A percentile compares a stretch with the other conserved stretches of the same genome.
phyloP scores from a whole-genome alignment of 2,329 filamentous ascomycete genomes.

The Aspergillus fumigatus region DNA sequence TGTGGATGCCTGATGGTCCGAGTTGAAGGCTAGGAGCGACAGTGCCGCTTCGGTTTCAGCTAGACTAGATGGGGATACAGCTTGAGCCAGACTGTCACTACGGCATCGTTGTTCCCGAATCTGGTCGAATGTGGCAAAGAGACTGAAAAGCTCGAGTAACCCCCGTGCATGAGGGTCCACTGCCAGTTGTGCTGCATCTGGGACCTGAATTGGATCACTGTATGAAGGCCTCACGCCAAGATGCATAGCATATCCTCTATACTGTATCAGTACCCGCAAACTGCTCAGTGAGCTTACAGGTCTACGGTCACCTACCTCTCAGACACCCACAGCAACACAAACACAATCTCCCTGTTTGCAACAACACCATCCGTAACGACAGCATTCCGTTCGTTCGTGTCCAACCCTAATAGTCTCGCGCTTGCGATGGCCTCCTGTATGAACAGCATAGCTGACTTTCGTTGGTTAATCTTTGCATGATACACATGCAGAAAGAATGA shows the following conservation, averaged over 20 bases:
- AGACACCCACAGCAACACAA: slow-evolving; percentile 27
- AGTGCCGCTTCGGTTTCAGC: slow-evolving; percentile 18
- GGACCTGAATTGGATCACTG: slow-evolving; percentile 8
- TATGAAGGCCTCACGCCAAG: slow-evolving; percentile 25
- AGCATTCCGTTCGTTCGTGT: slow-evolving; percentile 6
- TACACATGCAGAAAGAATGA: slow-evolving; percentile 32
- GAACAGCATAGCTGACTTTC: slow-evolving; percentile 25
- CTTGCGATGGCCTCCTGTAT: slow-evolving; percentile 26
- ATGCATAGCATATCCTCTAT: slow-evolving; percentile 29
- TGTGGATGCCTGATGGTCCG: slow-evolving; percentile 11
- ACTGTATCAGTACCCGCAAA: not conserved
- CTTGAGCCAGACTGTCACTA: not conserved
- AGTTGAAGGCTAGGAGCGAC: slow-evolving; percentile 12
- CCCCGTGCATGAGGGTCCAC: slow-evolving; percentile 19
- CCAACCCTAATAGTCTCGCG: slow-evolving; percentile 19
- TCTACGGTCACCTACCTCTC: slow-evolving; percentile 19
- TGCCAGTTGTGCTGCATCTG: not conserved
- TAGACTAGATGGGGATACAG: slow-evolving; percentile 7
- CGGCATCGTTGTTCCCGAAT: slow-evolving; percentile 8
- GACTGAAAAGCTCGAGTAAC: slow-evolving; percentile 19
- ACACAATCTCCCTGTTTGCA: slow-evolving; percentile 22
- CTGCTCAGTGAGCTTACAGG: not conserved
- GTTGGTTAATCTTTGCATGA: slow-evolving; percentile 27
- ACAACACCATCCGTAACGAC: slow-evolving; percentile 11
- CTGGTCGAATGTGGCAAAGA: slow-evolving; percentile 24